These are phyloP conservation scores for Arxiozyma heterogenica DNA, from an alignment of 1,139 yeast genomes.

Conservation along the genomic window DNA sequence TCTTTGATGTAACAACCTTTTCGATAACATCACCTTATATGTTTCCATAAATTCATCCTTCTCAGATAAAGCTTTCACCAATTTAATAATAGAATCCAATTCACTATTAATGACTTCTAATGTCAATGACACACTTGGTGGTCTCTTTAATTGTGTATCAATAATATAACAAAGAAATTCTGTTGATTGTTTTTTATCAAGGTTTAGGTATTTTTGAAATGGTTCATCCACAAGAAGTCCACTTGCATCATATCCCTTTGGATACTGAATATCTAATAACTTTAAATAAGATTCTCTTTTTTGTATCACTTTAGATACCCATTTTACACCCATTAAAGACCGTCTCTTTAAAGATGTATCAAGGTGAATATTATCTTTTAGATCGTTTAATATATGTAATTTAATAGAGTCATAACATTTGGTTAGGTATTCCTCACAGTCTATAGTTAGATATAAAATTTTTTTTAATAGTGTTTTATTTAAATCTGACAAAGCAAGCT, in stretches of 20 bases:
- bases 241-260: background rate
- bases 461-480: slow-evolving; percentile 12
- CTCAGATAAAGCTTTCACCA: slow-evolving; percentile 43
- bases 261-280: background rate
- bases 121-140: background rate
- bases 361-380: slow-evolving; percentile 15
- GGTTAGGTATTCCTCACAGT: background rate
- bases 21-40: slow-evolving; percentile 84
- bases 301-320: background rate
- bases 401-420: slow-evolving; percentile 35
- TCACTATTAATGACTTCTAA: background rate
- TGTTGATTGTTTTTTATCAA: slow-evolving; percentile 44
- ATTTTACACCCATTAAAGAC: background rate
- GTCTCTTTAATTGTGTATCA: slow-evolving; percentile 41
- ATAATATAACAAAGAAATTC: slow-evolving; percentile 69
- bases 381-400: slow-evolving; percentile 39
- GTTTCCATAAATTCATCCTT: slow-evolving; percentile 82
- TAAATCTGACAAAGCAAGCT: slow-evolving; percentile 9
- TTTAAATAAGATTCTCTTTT: background rate
- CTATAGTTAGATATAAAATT: slow-evolving; percentile 10
- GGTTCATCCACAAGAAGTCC: slow-evolving; percentile 50
- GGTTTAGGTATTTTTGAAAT: slow-evolving; percentile 55
- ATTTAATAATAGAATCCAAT: background rate
- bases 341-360: background rate
- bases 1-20: slow-evolving; percentile 55